Conservation (phyloP, 768 basidiomycete species). For the Jaapia argillacea region DNA sequence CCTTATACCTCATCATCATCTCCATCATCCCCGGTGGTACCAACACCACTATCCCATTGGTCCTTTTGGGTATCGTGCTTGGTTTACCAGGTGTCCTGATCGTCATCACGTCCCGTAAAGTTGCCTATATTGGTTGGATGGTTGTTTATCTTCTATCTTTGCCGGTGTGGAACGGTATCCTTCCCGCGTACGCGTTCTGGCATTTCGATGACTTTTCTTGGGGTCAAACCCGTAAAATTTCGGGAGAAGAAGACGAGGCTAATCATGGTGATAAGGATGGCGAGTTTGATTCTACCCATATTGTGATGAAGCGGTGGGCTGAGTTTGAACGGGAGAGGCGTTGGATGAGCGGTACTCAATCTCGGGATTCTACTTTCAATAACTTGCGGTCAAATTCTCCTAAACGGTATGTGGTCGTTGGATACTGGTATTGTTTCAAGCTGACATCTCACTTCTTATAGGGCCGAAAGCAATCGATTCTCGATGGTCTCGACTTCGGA, state of each 20-base stretch:
- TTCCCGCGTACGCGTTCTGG: conserved; percentile 97
- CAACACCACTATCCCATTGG: conserved; percentile 81
- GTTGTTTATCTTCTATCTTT: conserved; percentile 84
- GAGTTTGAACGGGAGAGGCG: conserved; percentile 95
- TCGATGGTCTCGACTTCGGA: conserved; percentile 76
- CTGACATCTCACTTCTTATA: conserved; percentile 11
- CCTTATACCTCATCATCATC: conserved; percentile 83
- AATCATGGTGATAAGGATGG: conserved; percentile 92
- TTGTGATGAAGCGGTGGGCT: conserved; percentile 98
- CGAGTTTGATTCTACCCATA: conserved; percentile 92
- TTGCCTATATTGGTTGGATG: conserved; percentile 98
- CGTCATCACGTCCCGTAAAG: conserved; percentile 89
- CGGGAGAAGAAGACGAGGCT: conserved; percentile 56
- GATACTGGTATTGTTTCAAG: conserved; percentile 8
- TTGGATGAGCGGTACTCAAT: conserved; percentile 83
- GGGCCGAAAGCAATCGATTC: conserved; percentile 41
- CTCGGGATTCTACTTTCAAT: conserved; percentile 66
- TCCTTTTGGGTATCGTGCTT: conserved; percentile 87
- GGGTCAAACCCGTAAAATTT: conserved; percentile 86
- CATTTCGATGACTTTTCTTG: conserved; percentile 98
- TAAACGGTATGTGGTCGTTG: conserved; percentile 43
- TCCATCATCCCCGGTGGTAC: conserved; percentile 76
- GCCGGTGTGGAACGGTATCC: conserved; percentile 94
- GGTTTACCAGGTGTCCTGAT: conserved; percentile 95
- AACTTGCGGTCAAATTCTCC: conserved; percentile 37